Base-by-base conservation (phyloP, 2,329 filamentous ascomycete species). In the Epichloe gansuensis region DNA sequence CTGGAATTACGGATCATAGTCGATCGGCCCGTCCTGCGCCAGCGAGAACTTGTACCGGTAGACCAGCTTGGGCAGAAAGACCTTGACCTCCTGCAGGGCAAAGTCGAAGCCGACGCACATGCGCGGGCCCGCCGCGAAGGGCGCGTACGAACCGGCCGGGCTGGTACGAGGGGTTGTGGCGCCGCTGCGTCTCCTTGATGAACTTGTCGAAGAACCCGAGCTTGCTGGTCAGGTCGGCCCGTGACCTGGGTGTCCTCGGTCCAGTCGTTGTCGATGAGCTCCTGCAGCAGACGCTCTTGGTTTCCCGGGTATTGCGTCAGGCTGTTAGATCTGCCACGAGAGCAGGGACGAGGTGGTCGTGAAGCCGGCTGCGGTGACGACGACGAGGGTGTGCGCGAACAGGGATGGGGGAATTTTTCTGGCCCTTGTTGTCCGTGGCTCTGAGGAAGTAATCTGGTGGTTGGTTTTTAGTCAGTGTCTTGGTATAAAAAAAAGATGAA, bases 71-170 rank as follows among this genome's bases (percentile, higher is more conserved):
- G 73, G 68, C 55, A 84, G 40, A 57, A 80, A 74, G 4, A 81
- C 69, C 66, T 82, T 82, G 53, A 81, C 69, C 62, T 84, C 78
- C 53, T 75, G 72, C 6, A 83, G 65, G 0, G 79, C 80, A 61
- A 83, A 81, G 63, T 81, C 83, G 71, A 81, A 82, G 0, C 80
- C 81, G 51, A 84, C 77, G 55, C 81, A 84, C 66, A 73, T 74
- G 1, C 81, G 68, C 0, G 69, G 74, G 0, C 81, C 81, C 0
- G 72, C 66, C 0, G 74, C 79, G 55, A 84, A 84, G 0, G 81
- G 81, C 3, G 77, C 67, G 57, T 82, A 84, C 0, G 74, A 66
- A 2, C 70, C 72, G 34, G 71, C 69, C 80, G 0, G 80, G 76
- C 57, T 83, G 80, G 65, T 75, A 83, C 0, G 76, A 78, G 0